Evolutionary conservation across 371 early-diverging fungal genomes (phyloP).

Genomic region (Furculomyces boomerangus): DNA sequence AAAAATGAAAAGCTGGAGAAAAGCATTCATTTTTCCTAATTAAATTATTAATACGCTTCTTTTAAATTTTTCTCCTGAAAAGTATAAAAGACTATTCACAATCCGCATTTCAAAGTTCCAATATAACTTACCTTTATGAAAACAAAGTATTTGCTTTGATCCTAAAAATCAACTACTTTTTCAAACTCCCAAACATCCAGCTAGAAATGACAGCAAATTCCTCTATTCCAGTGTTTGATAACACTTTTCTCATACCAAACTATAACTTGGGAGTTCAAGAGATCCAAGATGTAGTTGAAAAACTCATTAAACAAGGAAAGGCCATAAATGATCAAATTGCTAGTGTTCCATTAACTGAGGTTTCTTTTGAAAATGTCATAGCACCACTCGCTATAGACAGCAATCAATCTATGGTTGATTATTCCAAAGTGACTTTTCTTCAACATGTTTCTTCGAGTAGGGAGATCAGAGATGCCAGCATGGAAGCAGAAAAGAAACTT

Average conservation of each 20-base stretch:
- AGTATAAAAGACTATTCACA: no score
- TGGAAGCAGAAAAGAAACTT: conserved; percentile 37
- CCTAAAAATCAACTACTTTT: not conserved
- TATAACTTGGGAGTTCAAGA: conserved; percentile 16
- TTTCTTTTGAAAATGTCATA: conserved; percentile 38
- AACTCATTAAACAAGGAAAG: conserved; percentile 16
- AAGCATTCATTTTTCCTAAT: no score
- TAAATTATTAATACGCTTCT: no score
- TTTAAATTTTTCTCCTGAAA: no score
- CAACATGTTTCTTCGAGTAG: conserved; percentile 48
- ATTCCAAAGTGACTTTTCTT: conserved; percentile 32
- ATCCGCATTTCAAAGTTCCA: no score
- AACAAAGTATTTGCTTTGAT: no score
- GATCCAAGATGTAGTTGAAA: conserved; percentile 14
- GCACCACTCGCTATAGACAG: conserved; percentile 31
- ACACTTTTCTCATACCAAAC: no score
- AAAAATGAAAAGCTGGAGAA: no score
- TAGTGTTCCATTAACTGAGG: conserved; percentile 6
- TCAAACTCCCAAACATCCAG: not conserved
- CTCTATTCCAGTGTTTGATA: no score
- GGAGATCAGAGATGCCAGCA: conserved; percentile 48
- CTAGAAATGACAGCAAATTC: no score
- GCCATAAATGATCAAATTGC: conserved; percentile 14
- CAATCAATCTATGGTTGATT: conserved; percentile 24
- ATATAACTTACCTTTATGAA: no score